phyloP scores from a whole-genome alignment of 148 eudicot species.

The Nepenthes mirabilis region DNA sequence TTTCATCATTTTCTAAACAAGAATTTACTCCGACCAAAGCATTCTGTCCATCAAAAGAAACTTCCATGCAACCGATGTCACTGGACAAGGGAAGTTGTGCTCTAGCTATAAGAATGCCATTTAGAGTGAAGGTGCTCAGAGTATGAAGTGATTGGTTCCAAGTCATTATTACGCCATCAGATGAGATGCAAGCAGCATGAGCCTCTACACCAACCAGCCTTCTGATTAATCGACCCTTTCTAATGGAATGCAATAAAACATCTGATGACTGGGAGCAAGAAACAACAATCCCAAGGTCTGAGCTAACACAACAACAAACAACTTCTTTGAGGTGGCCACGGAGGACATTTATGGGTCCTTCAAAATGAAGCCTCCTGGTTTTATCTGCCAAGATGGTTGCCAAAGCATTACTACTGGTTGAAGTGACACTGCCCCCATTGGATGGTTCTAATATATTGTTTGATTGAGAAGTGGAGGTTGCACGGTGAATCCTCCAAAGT shows the following conservation, averaged over 20 bases:
- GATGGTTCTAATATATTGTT: slow-evolving; percentile 36
- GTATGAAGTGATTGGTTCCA: slow-evolving; percentile 60
- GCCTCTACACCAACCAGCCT: slow-evolving; percentile 72
- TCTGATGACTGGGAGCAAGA: slow-evolving; percentile 81
- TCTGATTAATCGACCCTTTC: slow-evolving; percentile 75
- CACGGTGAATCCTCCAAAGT: slow-evolving; percentile 73
- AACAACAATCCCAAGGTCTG: slow-evolving; percentile 81
- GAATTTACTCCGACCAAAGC: slow-evolving; percentile 75
- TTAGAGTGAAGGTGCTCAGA: slow-evolving; percentile 67
- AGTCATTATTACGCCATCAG: slow-evolving; percentile 62
- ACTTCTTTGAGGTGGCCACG: slow-evolving; percentile 88
- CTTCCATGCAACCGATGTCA: slow-evolving; percentile 68
- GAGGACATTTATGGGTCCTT: slow-evolving; percentile 89
- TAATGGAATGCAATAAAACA: slow-evolving; percentile 59
- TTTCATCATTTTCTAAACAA: slow-evolving; percentile 34
- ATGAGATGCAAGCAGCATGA: slow-evolving; percentile 58
- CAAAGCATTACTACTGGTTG: slow-evolving; percentile 32
- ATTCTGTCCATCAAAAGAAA: slow-evolving; percentile 68
- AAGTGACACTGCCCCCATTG: slow-evolving; percentile 34
- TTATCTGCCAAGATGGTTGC: slow-evolving; percentile 41
- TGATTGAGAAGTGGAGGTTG: slow-evolving; percentile 29
- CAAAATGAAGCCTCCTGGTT: slow-evolving; percentile 49
- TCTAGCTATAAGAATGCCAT: slow-evolving; percentile 55
- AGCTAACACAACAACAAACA: slow-evolving; percentile 68
- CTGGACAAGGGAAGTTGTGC: slow-evolving; percentile 53